Conservation (phyloP, 768 basidiomycete species). For the Calvatia gigantea region DNA sequence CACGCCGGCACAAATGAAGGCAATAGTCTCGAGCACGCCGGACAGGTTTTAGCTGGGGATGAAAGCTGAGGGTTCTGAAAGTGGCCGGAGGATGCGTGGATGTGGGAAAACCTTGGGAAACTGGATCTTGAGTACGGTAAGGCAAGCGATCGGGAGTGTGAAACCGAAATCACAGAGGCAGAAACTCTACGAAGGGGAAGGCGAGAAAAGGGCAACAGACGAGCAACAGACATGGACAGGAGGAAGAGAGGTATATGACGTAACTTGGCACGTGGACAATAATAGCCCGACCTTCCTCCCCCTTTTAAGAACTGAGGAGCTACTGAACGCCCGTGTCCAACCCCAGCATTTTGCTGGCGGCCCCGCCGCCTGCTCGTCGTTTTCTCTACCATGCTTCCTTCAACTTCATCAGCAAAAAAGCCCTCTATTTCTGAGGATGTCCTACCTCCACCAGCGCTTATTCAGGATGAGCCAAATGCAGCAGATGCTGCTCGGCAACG, state of each 20-base stretch:
- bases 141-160: too few relatives aligned
- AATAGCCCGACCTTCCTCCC: background rate
- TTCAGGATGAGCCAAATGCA: constrained; percentile 37
- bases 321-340: too few relatives aligned
- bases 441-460: constrained; percentile 36
- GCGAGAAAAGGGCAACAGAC: background rate
- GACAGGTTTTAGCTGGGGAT: constrained; percentile 35
- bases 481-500: constrained; percentile 46
- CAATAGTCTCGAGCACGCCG: constrained; percentile 57
- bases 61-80: background rate
- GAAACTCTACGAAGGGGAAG: background rate
- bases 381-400: constrained; percentile 13
- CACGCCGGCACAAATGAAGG: constrained; percentile 74
- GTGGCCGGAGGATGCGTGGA: background rate
- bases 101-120: background rate
- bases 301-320: background rate
- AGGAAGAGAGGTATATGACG: constrained; percentile 1
- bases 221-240: constrained; percentile 1
- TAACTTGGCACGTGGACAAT: constrained; percentile 4
- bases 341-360: too few relatives aligned
- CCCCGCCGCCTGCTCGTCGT: background rate
- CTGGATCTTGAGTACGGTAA: background rate
- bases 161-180: background rate
- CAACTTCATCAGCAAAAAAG: constrained; percentile 10
- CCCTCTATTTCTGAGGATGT: background rate